Conservation (phyloP, 2,329 filamentous ascomycete species). For the Rhynchosporium graminicola region DNA sequence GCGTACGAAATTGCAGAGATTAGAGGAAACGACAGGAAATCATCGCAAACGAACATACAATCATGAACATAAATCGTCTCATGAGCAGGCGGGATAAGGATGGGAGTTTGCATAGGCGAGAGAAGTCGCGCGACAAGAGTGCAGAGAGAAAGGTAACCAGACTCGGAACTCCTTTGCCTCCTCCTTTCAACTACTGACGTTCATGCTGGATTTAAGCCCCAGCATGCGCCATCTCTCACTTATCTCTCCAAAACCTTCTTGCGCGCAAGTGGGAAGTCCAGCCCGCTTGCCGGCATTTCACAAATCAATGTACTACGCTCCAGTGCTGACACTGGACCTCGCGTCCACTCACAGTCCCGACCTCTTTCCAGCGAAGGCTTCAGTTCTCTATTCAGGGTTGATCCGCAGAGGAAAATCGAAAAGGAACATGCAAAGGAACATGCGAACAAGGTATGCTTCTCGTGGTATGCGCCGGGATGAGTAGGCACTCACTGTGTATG, state of each 20-base stretch:
- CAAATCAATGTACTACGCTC: slow-evolving; percentile 26
- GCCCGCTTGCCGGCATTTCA: slow-evolving; percentile 27
- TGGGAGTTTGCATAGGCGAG: slow-evolving; percentile 50
- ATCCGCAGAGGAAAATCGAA: slow-evolving; percentile 55
- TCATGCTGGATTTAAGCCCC: slow-evolving; percentile 27
- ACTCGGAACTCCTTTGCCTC: slow-evolving; percentile 16
- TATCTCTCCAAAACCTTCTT: slow-evolving; percentile 33
- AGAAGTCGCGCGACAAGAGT: slow-evolving; percentile 56
- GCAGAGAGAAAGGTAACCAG: slow-evolving; percentile 50
- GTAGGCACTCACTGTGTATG: slow-evolving; percentile 9
- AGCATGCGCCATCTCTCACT: slow-evolving; percentile 23
- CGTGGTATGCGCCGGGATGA: neutral
- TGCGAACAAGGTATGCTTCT: slow-evolving; percentile 2
- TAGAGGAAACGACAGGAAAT: neutral
- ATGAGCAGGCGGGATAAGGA: slow-evolving; percentile 70
- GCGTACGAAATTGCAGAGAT: neutral
- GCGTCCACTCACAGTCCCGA: slow-evolving; percentile 46
- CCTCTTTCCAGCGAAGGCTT: slow-evolving; percentile 59
- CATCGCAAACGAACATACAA: neutral
- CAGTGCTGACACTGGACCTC: slow-evolving; percentile 34
- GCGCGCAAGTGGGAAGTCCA: slow-evolving; percentile 27
- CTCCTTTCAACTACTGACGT: slow-evolving; percentile 16
- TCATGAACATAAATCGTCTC: slow-evolving; percentile 58
- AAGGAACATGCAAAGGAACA: slow-evolving; percentile 49
- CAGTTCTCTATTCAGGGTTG: slow-evolving; percentile 64